Percentiles rank a stretch among this genome's conserved stretches.
Conservation (phyloP, 129 eudicot genomes). For the Escallonia herrerae region DNA sequence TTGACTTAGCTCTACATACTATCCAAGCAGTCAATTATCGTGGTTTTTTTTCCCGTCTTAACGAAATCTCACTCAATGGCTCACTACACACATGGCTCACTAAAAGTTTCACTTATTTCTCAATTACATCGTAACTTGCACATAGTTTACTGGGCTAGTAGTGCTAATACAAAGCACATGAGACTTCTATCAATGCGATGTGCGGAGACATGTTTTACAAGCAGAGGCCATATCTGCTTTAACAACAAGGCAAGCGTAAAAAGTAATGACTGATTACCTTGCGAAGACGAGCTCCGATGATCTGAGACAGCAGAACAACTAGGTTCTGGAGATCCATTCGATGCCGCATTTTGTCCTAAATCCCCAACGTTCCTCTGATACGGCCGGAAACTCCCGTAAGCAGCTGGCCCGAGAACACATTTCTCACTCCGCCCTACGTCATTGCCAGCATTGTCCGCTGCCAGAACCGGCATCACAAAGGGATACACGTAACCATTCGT, state of each 20-base stretch:
- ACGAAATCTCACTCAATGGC: too few relatives aligned
- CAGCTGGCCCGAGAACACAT: slow-evolving; percentile 12
- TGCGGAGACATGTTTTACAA: not conserved
- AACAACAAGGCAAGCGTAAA: not conserved
- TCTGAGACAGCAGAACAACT: slow-evolving; percentile 31
- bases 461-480: slow-evolving; percentile 11
- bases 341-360: slow-evolving; percentile 3
- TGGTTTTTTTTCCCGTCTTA: too few relatives aligned
- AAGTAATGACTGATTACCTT: slow-evolving; percentile 24
- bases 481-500: slow-evolving; percentile 15
- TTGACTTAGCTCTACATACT: too few relatives aligned
- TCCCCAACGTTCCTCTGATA: slow-evolving; percentile 9
- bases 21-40: too few relatives aligned
- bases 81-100: too few relatives aligned
- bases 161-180: not conserved
- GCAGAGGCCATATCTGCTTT: not conserved
- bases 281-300: slow-evolving; percentile 35
- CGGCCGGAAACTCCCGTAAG: slow-evolving; percentile 29
- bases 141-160: not conserved
- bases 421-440: slow-evolving; percentile 3
- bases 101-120: too few relatives aligned
- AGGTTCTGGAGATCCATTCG: slow-evolving; percentile 22
- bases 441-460: slow-evolving; percentile 1
- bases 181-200: not conserved
- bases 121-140: not conserved